Evolutionary conservation across 2,329 filamentous ascomycete species (phyloP).

Genomic region (Apiospora pterosperma): DNA sequence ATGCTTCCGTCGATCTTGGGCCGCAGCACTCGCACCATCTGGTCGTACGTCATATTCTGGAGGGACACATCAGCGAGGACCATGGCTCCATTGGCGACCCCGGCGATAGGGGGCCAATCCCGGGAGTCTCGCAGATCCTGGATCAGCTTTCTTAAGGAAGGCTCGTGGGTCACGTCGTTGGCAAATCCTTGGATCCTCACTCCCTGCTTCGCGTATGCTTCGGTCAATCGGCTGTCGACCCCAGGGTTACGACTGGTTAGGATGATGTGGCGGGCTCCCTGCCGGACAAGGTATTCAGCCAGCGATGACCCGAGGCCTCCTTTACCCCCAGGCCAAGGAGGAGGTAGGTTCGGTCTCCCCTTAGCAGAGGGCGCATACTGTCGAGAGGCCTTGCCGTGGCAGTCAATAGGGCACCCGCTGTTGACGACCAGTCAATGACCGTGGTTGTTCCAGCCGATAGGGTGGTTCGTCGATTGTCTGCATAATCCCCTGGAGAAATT

Average conservation of each 20-base stretch:
- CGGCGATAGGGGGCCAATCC: not conserved
- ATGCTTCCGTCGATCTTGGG: not conserved
- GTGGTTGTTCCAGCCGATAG: not conserved
- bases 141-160: not conserved
- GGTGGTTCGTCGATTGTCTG: not conserved
- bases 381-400: not conserved
- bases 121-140: not conserved
- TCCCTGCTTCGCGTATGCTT: not conserved
- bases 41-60: not conserved
- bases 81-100: not conserved
- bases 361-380: not conserved
- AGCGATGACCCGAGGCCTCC: not conserved
- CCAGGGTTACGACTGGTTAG: not conserved
- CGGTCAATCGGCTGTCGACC: not conserved
- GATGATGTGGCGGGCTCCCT: not conserved
- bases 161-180: not conserved
- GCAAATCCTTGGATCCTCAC: not conserved
- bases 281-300: not conserved
- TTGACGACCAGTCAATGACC: not conserved
- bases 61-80: not conserved
- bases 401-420: not conserved
- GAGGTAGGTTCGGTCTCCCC: not conserved
- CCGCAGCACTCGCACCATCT: not conserved
- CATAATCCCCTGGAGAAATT: not conserved
- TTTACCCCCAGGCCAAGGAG: not conserved